Percentiles rank a stretch among this genome's conserved stretches.
Conservation (phyloP, 768 basidiomycete species). For the Phanerodontia chrysosporium region DNA sequence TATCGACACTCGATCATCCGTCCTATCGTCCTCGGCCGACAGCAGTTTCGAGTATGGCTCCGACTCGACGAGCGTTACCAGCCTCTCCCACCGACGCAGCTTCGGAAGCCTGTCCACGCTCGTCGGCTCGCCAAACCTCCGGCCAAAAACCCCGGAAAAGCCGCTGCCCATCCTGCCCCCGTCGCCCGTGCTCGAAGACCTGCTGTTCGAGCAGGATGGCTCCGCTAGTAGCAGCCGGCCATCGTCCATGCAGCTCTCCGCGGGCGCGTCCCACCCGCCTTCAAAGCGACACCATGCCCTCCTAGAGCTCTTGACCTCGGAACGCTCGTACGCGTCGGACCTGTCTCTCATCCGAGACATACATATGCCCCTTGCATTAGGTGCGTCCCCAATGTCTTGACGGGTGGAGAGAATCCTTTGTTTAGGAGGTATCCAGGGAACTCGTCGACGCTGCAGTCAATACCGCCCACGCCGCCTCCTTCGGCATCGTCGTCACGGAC, state of each 20-base stretch:
- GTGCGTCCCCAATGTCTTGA: slow-evolving; percentile 34
- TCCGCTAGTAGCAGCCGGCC: slow-evolving; percentile 5
- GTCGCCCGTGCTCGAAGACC: slow-evolving; percentile 15
- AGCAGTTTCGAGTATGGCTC: slow-evolving; percentile 1
- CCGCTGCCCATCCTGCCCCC: slow-evolving; percentile 29
- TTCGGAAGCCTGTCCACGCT: slow-evolving; percentile 24
- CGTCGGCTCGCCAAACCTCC: slow-evolving; percentile 14
- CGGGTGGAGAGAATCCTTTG: slow-evolving; percentile 11
- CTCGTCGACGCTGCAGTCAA: slow-evolving; percentile 34
- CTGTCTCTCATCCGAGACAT: slow-evolving; percentile 73
- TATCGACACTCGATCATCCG: slow-evolving; percentile 9
- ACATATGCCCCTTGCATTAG: slow-evolving; percentile 75
- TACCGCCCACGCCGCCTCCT: slow-evolving; percentile 35
- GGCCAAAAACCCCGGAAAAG: slow-evolving; percentile 28
- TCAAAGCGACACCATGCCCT: slow-evolving; percentile 77
- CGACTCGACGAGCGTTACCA: slow-evolving; percentile 25
- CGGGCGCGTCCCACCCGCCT: slow-evolving; percentile 22
- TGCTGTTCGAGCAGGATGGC: slow-evolving; percentile 12
- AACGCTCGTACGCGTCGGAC: slow-evolving; percentile 81
- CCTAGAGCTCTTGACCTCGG: slow-evolving; percentile 72
- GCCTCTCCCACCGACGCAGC: slow-evolving; percentile 24
- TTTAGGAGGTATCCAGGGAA: slow-evolving; percentile 28
- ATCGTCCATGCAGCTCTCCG: slow-evolving; percentile 10
- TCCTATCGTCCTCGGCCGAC: slow-evolving; percentile 5
- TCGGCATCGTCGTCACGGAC: slow-evolving; percentile 48